Percentiles rank a stretch among this genome's conserved stretches.
These are phyloP conservation scores for Cicer arietinum DNA, from an alignment of 306 rosid species.

Conservation along the genomic window DNA sequence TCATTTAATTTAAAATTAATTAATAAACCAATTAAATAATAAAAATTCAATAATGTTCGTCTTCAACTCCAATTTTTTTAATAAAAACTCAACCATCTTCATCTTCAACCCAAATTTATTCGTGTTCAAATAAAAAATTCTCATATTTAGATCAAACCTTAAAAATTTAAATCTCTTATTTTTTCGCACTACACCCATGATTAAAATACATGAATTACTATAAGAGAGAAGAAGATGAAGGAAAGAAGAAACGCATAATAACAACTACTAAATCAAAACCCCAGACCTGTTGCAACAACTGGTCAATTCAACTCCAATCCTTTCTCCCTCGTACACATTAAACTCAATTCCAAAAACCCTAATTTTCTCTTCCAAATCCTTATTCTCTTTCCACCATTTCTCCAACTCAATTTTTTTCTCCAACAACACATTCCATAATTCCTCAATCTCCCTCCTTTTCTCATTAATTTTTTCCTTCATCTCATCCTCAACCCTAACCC, in stretches of 20 bases:
- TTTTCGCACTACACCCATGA: too few relatives aligned
- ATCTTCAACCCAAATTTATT: too few relatives aligned
- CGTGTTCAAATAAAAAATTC: too few relatives aligned
- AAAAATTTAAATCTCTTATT: too few relatives aligned
- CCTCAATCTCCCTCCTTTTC: constrained; percentile 60
- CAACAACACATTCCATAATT: constrained; percentile 46
- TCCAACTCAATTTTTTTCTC: constrained; percentile 46
- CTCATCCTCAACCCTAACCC: constrained; percentile 65
- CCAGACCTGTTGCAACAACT: constrained; percentile 55
- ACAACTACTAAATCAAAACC: constrained; percentile 52
- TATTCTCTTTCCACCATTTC: constrained; percentile 52
- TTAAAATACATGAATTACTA: too few relatives aligned
- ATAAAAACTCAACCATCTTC: too few relatives aligned
- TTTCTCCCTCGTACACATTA: constrained; percentile 40
- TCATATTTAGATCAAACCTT: too few relatives aligned
- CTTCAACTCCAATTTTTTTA: too few relatives aligned
- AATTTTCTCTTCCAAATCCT: constrained; percentile 51
- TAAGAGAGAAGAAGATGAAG: too few relatives aligned
- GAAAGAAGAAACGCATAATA: constrained; percentile 41
- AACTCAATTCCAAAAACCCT: constrained; percentile 51
- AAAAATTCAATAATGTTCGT: too few relatives aligned
- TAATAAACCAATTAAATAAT: too few relatives aligned
- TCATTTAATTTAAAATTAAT: too few relatives aligned
- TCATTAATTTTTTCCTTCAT: constrained; percentile 63
- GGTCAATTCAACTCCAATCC: constrained; percentile 54